Evolutionary conservation across 768 basidiomycete genomes (phyloP).

Genomic region (Lentinula aciculospora): DNA sequence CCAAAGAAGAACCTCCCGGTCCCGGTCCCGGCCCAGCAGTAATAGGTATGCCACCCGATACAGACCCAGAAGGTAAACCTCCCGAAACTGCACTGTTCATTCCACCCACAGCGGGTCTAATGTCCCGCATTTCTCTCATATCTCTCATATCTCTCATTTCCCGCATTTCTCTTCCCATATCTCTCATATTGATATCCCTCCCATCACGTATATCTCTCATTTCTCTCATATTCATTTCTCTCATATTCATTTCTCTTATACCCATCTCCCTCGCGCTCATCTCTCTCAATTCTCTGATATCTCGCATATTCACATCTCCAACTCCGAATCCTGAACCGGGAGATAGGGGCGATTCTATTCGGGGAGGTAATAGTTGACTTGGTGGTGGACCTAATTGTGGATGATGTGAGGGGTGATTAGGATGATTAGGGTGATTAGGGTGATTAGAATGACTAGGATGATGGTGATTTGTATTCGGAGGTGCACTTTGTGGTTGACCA

Average conservation of each 20-base stretch:
- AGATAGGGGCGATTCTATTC: not conserved
- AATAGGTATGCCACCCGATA: not conserved
- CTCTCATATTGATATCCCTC: no score
- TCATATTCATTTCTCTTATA: not conserved
- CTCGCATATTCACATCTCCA: no score
- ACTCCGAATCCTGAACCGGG: not conserved
- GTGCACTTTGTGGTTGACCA: not conserved
- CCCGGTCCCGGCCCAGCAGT: not conserved
- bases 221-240: no score
- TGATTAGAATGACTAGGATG: no score
- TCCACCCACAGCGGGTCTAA: no score
- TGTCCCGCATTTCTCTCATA: no score
- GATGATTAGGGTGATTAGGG: no score
- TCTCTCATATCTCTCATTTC: no score
- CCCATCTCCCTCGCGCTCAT: not conserved
- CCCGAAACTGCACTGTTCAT: not conserved
- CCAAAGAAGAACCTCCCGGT: not conserved
- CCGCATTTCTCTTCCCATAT: no score
- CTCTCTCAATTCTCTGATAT: not conserved
- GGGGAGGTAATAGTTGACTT: not conserved
- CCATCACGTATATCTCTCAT: no score
- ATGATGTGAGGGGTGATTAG: no score
- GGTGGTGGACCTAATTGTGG: not conserved
- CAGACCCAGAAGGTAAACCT: not conserved
- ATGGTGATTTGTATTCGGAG: no score